Percentiles rank a stretch among this genome's conserved stretches.
These are phyloP conservation scores for Triticum aestivum DNA, from an alignment of 176 grass and related monocot species.

Conservation along the genomic window DNA sequence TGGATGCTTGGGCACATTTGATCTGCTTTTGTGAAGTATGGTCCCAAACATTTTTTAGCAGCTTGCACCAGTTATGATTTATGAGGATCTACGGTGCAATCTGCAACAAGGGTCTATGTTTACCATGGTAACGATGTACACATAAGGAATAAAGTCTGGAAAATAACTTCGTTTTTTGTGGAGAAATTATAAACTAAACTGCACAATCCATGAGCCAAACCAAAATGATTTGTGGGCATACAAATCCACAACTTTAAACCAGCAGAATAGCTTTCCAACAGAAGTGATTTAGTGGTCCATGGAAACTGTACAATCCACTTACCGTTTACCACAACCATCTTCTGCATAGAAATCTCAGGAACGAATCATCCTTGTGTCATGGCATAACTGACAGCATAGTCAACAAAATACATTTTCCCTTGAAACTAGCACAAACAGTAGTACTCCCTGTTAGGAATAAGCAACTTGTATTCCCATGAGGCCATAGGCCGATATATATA, in stretches of 20 bases:
- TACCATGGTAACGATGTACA: background rate
- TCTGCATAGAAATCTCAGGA: slow-evolving; percentile 1
- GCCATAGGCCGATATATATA: no score
- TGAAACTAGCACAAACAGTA: background rate
- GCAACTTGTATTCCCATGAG: no score
- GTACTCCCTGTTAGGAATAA: background rate
- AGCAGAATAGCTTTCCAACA: background rate
- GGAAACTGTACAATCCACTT: background rate
- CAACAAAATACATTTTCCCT: background rate
- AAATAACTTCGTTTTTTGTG: background rate
- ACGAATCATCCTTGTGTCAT: background rate
- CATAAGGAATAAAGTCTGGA: background rate
- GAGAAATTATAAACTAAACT: background rate
- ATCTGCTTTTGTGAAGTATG: slow-evolving; percentile 1
- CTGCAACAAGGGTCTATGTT: background rate
- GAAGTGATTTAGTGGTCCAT: slow-evolving; percentile 8
- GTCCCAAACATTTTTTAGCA: background rate
- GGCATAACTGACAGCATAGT: slow-evolving; percentile 4
- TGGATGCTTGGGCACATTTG: background rate
- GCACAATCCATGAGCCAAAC: background rate
- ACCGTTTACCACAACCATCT: background rate
- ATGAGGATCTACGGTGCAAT: background rate
- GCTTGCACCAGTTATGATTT: background rate
- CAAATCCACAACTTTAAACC: background rate
- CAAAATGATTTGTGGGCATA: slow-evolving; percentile 5